Evolutionary conservation across 2,329 filamentous ascomycete genomes (phyloP), one percentile per base, ranked within the genome.

Genomic region (Colletotrichum scovillei): DNA sequence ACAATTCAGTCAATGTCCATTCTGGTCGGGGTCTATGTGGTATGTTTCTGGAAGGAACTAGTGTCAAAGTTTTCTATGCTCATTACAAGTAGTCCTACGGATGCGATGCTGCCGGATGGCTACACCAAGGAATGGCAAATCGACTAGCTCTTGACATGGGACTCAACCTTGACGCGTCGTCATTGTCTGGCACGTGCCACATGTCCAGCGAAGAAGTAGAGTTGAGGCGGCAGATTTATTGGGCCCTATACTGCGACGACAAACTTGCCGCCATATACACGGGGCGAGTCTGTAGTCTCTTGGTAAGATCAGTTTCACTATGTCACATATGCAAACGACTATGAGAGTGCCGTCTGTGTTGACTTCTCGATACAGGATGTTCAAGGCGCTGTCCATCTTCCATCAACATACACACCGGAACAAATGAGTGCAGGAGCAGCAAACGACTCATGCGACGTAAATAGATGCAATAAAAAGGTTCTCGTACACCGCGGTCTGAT

Each of bases 81-180:
- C 24, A 76, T 24, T 6, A 9, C 2, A 2, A 12, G 5, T 19
- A 83, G 81, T 78, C 81, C 6, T 78, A 78, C 12, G 82, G 82
- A 3, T 77, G 77, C 5, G 82, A 83, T 73, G 81, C 81, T 3
- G 78, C 80, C 1, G 80, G 81, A 2, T 83, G 81, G 81, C 77
- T 83, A 9, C 78, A 82, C 55, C 79, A 82, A n/a, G 82, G 82
- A 1, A 82, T 83, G 79, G 82, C 82, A 1, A 79, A 75, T 60
- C 78, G 81, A 3, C 67, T 84, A 14, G 79, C 78, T 11, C 77
- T 83, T 0, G 82, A 84, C 35, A 82, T 84, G 81, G 82, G 82
- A 1, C 73, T 84, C 0, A 82, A 84, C 32, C 75, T 83, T 14
- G 81, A 84, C 32, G 76, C 79, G 1, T 75, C 77, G 0, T 77